A percentile compares a stretch with the other conserved stretches of the same genome.
Conservation (phyloP, 805 yeast species). For the Groenewaldozyma tartarivorans region DNA sequence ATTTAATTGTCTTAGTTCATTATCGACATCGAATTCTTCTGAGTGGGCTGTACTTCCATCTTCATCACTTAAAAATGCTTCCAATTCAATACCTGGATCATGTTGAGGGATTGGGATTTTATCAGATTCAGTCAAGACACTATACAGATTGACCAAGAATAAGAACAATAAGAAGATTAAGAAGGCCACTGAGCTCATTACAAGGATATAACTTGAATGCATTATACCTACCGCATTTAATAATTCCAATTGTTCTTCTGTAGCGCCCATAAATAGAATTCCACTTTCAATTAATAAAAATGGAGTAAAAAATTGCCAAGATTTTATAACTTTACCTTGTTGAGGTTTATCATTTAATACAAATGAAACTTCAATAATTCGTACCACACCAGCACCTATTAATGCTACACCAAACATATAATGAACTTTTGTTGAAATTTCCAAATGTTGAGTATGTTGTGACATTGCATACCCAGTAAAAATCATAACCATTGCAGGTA, state of each 20-base stretch:
- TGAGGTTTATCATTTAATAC: slow-evolving; percentile 49
- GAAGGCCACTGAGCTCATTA: slow-evolving; percentile 64
- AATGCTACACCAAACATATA: slow-evolving; percentile 74
- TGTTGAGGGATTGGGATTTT: too few species aligned
- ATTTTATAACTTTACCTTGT: slow-evolving; percentile 30
- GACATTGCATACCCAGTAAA: slow-evolving; percentile 95
- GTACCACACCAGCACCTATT: slow-evolving; percentile 64
- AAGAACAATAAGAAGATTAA: slow-evolving; percentile 59
- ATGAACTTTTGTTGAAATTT: slow-evolving; percentile 79
- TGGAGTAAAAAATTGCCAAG: slow-evolving; percentile 85
- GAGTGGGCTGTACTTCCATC: too few species aligned
- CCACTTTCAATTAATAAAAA: slow-evolving; percentile 74
- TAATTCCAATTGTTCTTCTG: slow-evolving; percentile 71
- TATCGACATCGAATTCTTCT: too few species aligned
- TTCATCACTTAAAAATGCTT: too few species aligned
- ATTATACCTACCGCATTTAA: slow-evolving; percentile 72
- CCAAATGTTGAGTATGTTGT: slow-evolving; percentile 69
- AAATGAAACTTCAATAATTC: slow-evolving; percentile 74
- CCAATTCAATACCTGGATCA: too few species aligned
- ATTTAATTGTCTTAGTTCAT: too few species aligned
- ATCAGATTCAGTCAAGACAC: too few species aligned
- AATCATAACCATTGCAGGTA: slow-evolving; percentile 74
- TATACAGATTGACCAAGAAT: slow-evolving; percentile 48
- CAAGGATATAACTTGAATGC: slow-evolving; percentile 72
- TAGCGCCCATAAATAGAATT: slow-evolving; percentile 81